Evolutionary conservation across 805 yeast species (phyloP).

Genomic region (Nakazawaea holstii): DNA sequence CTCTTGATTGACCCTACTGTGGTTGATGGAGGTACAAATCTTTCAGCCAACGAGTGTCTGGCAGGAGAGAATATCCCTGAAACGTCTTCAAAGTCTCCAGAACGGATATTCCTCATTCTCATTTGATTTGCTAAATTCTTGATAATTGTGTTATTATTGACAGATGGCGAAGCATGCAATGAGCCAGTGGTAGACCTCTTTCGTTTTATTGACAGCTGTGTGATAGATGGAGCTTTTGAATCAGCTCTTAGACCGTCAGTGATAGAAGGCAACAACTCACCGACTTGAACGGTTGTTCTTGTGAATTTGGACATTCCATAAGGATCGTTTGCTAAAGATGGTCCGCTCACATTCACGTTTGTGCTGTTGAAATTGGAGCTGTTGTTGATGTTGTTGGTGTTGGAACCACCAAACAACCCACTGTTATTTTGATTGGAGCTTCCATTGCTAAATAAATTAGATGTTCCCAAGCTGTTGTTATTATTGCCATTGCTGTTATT

Average conservation of each 20-base stretch:
- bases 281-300: constrained; percentile 9
- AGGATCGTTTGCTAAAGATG: constrained; percentile 17
- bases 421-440: neutral
- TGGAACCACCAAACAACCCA: constrained; percentile 14
- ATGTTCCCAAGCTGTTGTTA: neutral
- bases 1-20: constrained; percentile 9
- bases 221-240: neutral
- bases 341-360: constrained; percentile 5
- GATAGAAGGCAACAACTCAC: constrained; percentile 16
- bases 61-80: constrained; percentile 25
- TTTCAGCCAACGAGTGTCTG: constrained; percentile 11
- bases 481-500: neutral
- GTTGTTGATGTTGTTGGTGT: constrained; percentile 12
- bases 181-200: constrained; percentile 21
- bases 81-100: constrained; percentile 18
- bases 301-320: constrained; percentile 27
- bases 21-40: constrained; percentile 10
- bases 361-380: constrained; percentile 9
- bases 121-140: constrained; percentile 17
- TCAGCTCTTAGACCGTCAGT: constrained; percentile 25
- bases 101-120: constrained; percentile 16
- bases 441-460: neutral
- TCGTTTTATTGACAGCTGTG: constrained; percentile 19
- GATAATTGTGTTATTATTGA: constrained; percentile 8
- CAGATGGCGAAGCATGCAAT: constrained; percentile 1